These are phyloP conservation scores for Trichoderma sp. DNA, from an alignment of 2,329 filamentous ascomycete genomes.

Conservation along the genomic window DNA sequence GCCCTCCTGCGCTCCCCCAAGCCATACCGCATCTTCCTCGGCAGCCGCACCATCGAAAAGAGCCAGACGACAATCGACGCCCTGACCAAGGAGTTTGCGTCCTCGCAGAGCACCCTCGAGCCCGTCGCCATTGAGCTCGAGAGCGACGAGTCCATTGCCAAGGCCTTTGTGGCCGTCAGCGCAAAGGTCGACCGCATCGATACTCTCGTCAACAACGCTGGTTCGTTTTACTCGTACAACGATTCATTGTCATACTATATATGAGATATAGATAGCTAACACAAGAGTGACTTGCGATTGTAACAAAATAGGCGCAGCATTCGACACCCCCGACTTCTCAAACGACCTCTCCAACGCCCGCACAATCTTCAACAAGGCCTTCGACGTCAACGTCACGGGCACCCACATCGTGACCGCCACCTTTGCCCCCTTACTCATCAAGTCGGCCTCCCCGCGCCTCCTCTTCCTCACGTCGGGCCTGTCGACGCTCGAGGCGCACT, in stretches of 20 bases:
- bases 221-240: no score
- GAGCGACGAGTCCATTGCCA: slow-evolving; percentile 54
- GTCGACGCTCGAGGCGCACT: slow-evolving; percentile 43
- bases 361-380: slow-evolving; percentile 49
- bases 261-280: not conserved
- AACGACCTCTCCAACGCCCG: slow-evolving; percentile 40
- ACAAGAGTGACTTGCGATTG: not conserved
- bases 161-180: slow-evolving; percentile 48
- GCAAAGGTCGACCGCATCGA: slow-evolving; percentile 52
- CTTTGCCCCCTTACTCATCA: slow-evolving; percentile 50
- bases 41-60: slow-evolving; percentile 54
- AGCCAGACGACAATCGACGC: slow-evolving; percentile 50
- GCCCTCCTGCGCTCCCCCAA: slow-evolving; percentile 51
- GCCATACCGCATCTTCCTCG: slow-evolving; percentile 60
- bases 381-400: slow-evolving; percentile 54
- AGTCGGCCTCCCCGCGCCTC: slow-evolving; percentile 47
- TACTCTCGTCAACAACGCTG: slow-evolving; percentile 60
- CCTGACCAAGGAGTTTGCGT: slow-evolving; percentile 46
- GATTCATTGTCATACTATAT: no score
- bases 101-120: slow-evolving; percentile 47
- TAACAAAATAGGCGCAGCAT: slow-evolving; percentile 42
- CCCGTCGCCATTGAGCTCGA: slow-evolving; percentile 56
- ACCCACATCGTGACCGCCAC: slow-evolving; percentile 46
- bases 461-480: slow-evolving; percentile 53
- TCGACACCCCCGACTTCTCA: slow-evolving; percentile 42